phyloP scores from a whole-genome alignment of 2,329 filamentous ascomycete species.

The Colletotrichum spinosum region DNA sequence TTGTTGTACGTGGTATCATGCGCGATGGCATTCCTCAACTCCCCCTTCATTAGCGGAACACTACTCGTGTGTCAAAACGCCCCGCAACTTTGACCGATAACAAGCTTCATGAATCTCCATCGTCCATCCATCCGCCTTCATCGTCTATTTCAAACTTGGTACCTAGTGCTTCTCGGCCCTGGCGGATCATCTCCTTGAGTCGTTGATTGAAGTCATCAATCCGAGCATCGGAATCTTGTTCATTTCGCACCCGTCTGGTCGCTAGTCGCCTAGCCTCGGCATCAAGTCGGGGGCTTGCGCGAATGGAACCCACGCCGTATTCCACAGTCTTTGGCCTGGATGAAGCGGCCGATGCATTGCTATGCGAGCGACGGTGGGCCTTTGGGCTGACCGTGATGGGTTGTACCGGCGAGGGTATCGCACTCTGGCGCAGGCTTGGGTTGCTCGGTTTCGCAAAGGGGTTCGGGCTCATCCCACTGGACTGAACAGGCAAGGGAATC shows the following conservation, averaged over 20 bases:
- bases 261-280: conserved; percentile 80
- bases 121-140: conserved; percentile 55
- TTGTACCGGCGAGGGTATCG: conserved; percentile 41
- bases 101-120: conserved; percentile 36
- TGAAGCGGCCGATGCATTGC: conserved; percentile 56
- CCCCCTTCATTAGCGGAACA: conserved; percentile 10
- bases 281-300: conserved; percentile 63
- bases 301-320: conserved; percentile 41
- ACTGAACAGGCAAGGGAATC: conserved; percentile 52
- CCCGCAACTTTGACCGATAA: conserved; percentile 17
- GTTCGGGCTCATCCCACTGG: conserved; percentile 36
- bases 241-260: conserved; percentile 77
- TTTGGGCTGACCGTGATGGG: conserved; percentile 36
- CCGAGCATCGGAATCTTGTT: conserved; percentile 81
- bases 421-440: conserved; percentile 37
- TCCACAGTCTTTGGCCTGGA: conserved; percentile 42
- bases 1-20: conserved; percentile 30
- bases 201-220: conserved; percentile 84
- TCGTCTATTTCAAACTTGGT: conserved; percentile 75
- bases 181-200: conserved; percentile 86
- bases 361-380: conserved; percentile 59
- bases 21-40: conserved; percentile 24
- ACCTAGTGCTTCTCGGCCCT: conserved; percentile 88
- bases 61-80: conserved; percentile 18
- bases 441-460: conserved; percentile 40